These are phyloP conservation scores for Myrica gale DNA, from an alignment of 306 rosid genomes.

Conservation along the genomic window DNA sequence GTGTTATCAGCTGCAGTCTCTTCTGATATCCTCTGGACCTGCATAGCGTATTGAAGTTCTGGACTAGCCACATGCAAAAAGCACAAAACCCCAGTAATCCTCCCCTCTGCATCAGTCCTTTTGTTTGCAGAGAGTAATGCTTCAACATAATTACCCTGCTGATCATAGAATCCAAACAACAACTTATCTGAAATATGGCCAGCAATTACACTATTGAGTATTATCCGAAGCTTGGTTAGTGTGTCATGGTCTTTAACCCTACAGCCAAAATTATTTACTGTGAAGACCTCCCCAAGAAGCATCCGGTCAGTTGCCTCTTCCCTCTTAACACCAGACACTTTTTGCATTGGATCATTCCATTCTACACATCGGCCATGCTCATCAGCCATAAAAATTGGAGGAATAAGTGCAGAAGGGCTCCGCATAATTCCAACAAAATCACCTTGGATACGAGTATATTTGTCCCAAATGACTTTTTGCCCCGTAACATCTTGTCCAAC, in stretches of 20 bases:
- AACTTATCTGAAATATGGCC: conserved; percentile 37
- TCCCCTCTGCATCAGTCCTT: conserved; percentile 36
- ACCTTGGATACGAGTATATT: conserved; percentile 45
- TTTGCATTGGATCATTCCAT: conserved; percentile 49
- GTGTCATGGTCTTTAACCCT: conserved; percentile 44
- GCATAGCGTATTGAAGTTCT: conserved; percentile 42
- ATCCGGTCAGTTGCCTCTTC: conserved; percentile 36
- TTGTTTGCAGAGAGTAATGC: conserved; percentile 39
- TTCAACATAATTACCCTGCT: conserved; percentile 36
- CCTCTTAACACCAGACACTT: conserved; percentile 41
- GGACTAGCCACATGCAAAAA: conserved; percentile 45
- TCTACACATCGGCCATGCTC: conserved; percentile 41
- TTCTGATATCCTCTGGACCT: conserved; percentile 41
- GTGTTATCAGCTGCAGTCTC: conserved; percentile 41
- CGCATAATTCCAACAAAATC: conserved; percentile 44
- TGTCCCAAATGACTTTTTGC: conserved; percentile 35
- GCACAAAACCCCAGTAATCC: conserved; percentile 39
- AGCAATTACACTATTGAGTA: conserved; percentile 32
- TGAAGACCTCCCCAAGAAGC: conserved; percentile 48
- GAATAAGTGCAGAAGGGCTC: conserved; percentile 44
- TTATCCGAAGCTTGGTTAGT: conserved; percentile 37
- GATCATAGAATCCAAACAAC: conserved; percentile 36
- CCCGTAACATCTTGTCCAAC: conserved; percentile 44
- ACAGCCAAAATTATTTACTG: conserved; percentile 33
- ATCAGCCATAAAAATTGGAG: conserved; percentile 48